Evolutionary conservation across 345 rosid genomes (phyloP).

Genomic region (Arabidopsis thaliana): TAIR10.1 NC_003070.9:22083001-22083500

Average conservation of each 20-base stretch:
- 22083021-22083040: conserved; percentile 74
- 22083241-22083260: conserved; percentile 1
- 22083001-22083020: conserved; percentile 84
- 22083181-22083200: conserved; percentile 46
- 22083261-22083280: conserved; percentile 82
- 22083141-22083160: conserved; percentile 89
- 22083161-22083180: conserved; percentile 87
- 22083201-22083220: background rate
- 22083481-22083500: conserved; percentile 62
- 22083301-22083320: conserved; percentile 77
- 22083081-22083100: conserved; percentile 76
- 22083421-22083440: conserved; percentile 66
- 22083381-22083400: conserved; percentile 66
- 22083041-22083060: conserved; percentile 79
- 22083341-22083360: conserved; percentile 64
- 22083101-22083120: conserved; percentile 89
- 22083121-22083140: conserved; percentile 87
- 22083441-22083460: conserved; percentile 92
- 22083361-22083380: conserved; percentile 47
- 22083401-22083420: conserved; percentile 66
- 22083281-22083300: conserved; percentile 75
- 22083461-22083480: conserved; percentile 77
- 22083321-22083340: conserved; percentile 65
- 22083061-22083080: conserved; percentile 80
- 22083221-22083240: conserved; percentile 11